These are phyloP conservation scores for Xylariales sp. DNA, from an alignment of 2,329 filamentous ascomycete genomes.

Conservation along the genomic window DNA sequence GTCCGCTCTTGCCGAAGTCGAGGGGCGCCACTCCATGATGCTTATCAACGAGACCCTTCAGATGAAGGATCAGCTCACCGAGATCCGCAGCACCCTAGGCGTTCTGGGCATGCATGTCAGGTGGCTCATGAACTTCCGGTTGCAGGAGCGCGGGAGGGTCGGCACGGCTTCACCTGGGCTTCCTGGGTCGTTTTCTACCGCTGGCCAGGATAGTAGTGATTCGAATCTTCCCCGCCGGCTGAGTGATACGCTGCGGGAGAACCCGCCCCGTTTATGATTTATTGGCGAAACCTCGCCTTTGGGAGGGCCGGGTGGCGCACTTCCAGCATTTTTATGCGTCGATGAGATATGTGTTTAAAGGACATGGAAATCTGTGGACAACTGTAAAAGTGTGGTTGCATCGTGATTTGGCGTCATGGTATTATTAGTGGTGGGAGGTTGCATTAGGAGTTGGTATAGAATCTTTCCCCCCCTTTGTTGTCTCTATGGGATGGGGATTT, in stretches of 20 bases:
- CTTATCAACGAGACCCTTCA: conserved; percentile 58
- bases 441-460: no score
- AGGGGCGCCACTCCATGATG: conserved; percentile 56
- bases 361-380: no score
- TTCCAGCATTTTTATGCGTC: no score
- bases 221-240: conserved; percentile 18
- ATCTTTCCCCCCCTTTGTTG: no score
- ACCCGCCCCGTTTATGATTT: conserved; percentile 22
- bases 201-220: conserved; percentile 18
- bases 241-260: conserved; percentile 24
- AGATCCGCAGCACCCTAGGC: conserved; percentile 52
- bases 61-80: conserved; percentile 58
- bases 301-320: no score
- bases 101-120: conserved; percentile 57
- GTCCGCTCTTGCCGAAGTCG: conserved; percentile 52
- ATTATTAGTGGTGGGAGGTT: no score
- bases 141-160: conserved; percentile 38
- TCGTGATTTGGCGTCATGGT: no score
- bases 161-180: conserved; percentile 15
- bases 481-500: no score
- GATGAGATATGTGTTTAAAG: no score
- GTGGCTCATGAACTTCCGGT: conserved; percentile 50
- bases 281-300: no score
- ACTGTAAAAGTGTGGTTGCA: no score
- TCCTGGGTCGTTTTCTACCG: conserved; percentile 15